Conservation (phyloP, 1,284 basidiomycete genomes). For the Cerrena zonata region DNA sequence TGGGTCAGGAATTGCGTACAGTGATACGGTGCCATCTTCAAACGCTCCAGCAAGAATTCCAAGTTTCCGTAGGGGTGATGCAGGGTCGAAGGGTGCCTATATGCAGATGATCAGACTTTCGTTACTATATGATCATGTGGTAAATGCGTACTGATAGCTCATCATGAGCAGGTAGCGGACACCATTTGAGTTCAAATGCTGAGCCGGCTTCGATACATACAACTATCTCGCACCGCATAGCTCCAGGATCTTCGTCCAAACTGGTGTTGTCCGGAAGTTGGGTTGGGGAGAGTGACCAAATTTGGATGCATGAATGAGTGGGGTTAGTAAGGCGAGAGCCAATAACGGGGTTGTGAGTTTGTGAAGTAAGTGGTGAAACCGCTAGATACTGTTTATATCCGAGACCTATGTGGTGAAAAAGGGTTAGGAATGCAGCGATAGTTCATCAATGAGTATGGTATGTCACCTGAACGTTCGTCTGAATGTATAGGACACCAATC, state of each 20-base stretch:
- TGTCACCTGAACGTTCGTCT: slow-evolving; percentile 38
- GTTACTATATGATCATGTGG: slow-evolving; percentile 16
- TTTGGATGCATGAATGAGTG: slow-evolving; percentile 59
- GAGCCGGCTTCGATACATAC: slow-evolving; percentile 73
- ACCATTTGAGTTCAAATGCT: slow-evolving; percentile 80
- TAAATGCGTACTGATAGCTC: slow-evolving; percentile 11
- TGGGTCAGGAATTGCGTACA: slow-evolving; percentile 77
- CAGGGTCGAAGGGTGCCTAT: slow-evolving; percentile 1
- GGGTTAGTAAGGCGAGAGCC: slow-evolving; percentile 50
- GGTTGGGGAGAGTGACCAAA: slow-evolving; percentile 46
- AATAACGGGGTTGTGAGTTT: slow-evolving; percentile 52
- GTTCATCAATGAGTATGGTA: slow-evolving; percentile 31
- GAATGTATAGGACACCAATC: slow-evolving; percentile 85
- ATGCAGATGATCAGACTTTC: background rate
- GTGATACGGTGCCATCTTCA: slow-evolving; percentile 72
- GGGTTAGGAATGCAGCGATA: slow-evolving; percentile 11
- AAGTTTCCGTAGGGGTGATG: slow-evolving; percentile 49
- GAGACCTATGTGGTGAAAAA: slow-evolving; percentile 34
- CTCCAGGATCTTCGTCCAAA: slow-evolving; percentile 23
- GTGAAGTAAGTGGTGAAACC: slow-evolving; percentile 68
- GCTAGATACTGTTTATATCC: slow-evolving; percentile 72
- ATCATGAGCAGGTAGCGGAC: slow-evolving; percentile 78
- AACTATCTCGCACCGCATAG: slow-evolving; percentile 66
- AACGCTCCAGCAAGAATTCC: slow-evolving; percentile 80
- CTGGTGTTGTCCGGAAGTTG: slow-evolving; percentile 15